Evolutionary conservation across 495 filamentous ascomycete genomes (phyloP).

Genomic region (Aspergillus asperescens): DNA sequence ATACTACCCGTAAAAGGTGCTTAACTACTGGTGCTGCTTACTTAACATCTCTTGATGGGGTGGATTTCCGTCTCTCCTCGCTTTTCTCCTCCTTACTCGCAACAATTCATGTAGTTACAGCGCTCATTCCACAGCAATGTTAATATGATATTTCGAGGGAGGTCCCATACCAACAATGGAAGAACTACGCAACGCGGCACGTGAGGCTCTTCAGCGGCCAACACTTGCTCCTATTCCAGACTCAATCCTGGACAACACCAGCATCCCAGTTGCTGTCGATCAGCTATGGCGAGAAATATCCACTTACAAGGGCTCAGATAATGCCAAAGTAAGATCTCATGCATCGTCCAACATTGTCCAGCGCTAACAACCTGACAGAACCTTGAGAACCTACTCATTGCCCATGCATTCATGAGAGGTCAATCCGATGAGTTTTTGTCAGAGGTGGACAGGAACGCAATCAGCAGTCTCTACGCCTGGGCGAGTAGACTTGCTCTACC

Average conservation of each 20-base stretch:
- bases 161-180: slow-evolving; percentile 23
- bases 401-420: slow-evolving; percentile 21
- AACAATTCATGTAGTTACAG: too few species aligned
- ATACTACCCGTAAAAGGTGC: too few species aligned
- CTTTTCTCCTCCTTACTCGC: too few species aligned
- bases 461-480: slow-evolving; percentile 34
- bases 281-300: slow-evolving; percentile 32
- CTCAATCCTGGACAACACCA: slow-evolving; percentile 5
- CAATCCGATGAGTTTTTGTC: slow-evolving; percentile 18
- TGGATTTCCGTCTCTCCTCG: too few species aligned
- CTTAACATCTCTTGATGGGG: too few species aligned
- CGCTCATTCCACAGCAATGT: background rate
- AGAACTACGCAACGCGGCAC: slow-evolving; percentile 28
- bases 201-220: slow-evolving; percentile 20
- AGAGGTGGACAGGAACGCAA: slow-evolving; percentile 23
- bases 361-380: slow-evolving; percentile 21
- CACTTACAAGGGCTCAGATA: slow-evolving; percentile 17
- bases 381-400: slow-evolving; percentile 31
- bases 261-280: slow-evolving; percentile 14
- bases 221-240: slow-evolving; percentile 15
- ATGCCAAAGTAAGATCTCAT: slow-evolving; percentile 20
- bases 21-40: too few species aligned
- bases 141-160: background rate
- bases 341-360: background rate
- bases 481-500: slow-evolving; percentile 31